A percentile compares a stretch with the other conserved stretches of the same genome.
Evolutionary conservation across 192 early-diverging fungal genomes (phyloP).

Genomic region (Funneliformis mosseae): DNA sequence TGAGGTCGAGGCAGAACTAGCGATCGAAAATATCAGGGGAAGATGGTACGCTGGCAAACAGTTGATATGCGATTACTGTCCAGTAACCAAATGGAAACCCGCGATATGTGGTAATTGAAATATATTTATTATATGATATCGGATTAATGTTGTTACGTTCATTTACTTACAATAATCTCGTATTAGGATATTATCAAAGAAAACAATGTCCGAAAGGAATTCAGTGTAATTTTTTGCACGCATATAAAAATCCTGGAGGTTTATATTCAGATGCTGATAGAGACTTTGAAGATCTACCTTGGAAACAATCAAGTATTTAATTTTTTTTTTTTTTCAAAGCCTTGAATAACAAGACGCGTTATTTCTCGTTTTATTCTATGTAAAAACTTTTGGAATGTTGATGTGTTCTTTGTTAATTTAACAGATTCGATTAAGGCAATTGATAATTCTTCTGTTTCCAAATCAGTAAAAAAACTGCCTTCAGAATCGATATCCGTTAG

Average conservation of each 20-base stretch:
- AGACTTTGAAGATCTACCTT: slow-evolving; percentile 36
- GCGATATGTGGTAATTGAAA: slow-evolving; percentile 48
- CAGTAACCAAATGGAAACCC: slow-evolving; percentile 49
- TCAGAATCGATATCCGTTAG: neutral
- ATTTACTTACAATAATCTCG: neutral
- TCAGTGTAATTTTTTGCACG: slow-evolving; percentile 48
- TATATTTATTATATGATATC: neutral
- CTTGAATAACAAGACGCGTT: neutral
- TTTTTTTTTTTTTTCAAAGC: neutral
- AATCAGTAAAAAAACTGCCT: neutral
- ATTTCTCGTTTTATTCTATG: neutral
- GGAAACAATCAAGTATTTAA: neutral
- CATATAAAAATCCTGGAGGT: slow-evolving; percentile 42
- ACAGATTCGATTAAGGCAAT: neutral
- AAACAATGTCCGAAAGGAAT: slow-evolving; percentile 45
- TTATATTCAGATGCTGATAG: slow-evolving; percentile 45
- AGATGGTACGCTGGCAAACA: slow-evolving; percentile 47
- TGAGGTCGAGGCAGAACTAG: slow-evolving; percentile 41
- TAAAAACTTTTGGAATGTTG: neutral
- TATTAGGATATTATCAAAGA: slow-evolving; percentile 19
- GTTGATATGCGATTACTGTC: slow-evolving; percentile 40
- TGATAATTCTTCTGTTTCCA: neutral
- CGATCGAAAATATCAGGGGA: slow-evolving; percentile 40
- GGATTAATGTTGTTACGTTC: neutral
- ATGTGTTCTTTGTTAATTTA: neutral